Evolutionary conservation across 2,329 filamentous ascomycete genomes (phyloP).

Genomic region (Purpureocillium takamizusanense): DNA sequence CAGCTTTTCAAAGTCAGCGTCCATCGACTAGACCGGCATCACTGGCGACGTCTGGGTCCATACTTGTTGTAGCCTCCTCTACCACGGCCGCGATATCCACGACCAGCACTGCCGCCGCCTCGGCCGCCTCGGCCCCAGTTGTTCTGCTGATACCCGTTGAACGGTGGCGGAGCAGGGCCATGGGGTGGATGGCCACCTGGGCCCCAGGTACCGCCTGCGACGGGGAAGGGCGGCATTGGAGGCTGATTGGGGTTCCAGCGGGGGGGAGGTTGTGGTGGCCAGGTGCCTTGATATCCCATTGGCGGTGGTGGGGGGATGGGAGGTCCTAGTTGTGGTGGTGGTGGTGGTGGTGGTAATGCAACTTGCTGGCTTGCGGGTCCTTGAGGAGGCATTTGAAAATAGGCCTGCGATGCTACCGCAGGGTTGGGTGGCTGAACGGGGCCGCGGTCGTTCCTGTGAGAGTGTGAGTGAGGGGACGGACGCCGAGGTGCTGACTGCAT

Average conservation of each 20-base stretch:
- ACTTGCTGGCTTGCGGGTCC: neutral
- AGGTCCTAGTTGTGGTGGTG: no score
- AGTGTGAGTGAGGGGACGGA: conserved; percentile 14
- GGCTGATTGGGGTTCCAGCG: conserved; percentile 18
- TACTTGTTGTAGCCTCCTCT: conserved; percentile 10
- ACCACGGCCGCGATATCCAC: conserved; percentile 19
- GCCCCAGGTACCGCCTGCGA: conserved; percentile 15
- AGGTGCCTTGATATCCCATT: conserved; percentile 29
- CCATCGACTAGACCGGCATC: no score
- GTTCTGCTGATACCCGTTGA: conserved; percentile 6
- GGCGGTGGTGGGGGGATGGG: conserved; percentile 12
- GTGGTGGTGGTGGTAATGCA: no score
- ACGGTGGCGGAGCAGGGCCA: conserved; percentile 10
- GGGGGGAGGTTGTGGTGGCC: conserved; percentile 23
- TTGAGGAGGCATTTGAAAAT: neutral
- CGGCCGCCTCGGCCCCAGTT: conserved; percentile 17
- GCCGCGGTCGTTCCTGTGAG: conserved; percentile 2
- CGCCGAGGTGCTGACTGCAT: conserved; percentile 7
- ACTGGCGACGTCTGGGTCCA: no score
- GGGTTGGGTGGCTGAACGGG: conserved; percentile 17
- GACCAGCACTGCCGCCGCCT: conserved; percentile 16
- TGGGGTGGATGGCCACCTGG: conserved; percentile 10
- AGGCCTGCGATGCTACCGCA: neutral
- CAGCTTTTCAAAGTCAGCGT: no score
- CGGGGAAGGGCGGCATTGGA: conserved; percentile 9